Percentiles rank a stretch among this genome's conserved stretches.
phyloP scores from a whole-genome alignment of 345 rosid species.

The Adansonia digitata region DNA sequence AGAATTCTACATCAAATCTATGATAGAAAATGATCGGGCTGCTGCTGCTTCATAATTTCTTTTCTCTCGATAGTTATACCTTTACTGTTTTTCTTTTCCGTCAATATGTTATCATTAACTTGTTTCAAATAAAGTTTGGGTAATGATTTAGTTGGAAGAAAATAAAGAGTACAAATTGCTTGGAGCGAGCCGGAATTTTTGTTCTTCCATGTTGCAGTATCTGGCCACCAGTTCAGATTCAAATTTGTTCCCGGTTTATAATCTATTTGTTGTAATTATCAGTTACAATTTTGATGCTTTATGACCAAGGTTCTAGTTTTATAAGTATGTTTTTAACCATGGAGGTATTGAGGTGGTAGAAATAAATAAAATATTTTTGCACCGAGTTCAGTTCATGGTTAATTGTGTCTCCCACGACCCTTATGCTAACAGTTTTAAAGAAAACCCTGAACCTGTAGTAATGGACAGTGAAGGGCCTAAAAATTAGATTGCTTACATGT shows the following conservation, averaged over 20 bases:
- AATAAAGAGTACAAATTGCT: not conserved
- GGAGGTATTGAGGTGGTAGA: not conserved
- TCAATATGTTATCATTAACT: not conserved
- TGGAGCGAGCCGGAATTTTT: not conserved
- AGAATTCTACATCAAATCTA: slow-evolving; percentile 94
- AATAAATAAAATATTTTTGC: not conserved
- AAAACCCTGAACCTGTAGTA: not conserved
- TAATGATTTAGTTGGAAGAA: not conserved
- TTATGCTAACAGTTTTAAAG: not conserved
- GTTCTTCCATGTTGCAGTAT: not conserved
- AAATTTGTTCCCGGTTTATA: too few relatives aligned
- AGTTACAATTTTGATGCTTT: not conserved
- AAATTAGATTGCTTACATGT: too few relatives aligned
- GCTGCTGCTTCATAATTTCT: slow-evolving; percentile 35
- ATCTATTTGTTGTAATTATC: slow-evolving; percentile 16
- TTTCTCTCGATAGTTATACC: slow-evolving; percentile 12
- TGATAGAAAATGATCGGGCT: slow-evolving; percentile 89
- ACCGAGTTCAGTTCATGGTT: not conserved
- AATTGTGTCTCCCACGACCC: not conserved
- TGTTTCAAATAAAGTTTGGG: not conserved
- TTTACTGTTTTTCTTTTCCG: not conserved
- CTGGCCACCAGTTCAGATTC: slow-evolving; percentile 3
- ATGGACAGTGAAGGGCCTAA: not conserved
- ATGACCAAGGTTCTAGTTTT: not conserved
- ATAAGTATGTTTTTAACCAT: slow-evolving; percentile 2